Evolutionary conservation across 768 basidiomycete genomes (phyloP).

Genomic region (Plicaturopsis crispa): DNA sequence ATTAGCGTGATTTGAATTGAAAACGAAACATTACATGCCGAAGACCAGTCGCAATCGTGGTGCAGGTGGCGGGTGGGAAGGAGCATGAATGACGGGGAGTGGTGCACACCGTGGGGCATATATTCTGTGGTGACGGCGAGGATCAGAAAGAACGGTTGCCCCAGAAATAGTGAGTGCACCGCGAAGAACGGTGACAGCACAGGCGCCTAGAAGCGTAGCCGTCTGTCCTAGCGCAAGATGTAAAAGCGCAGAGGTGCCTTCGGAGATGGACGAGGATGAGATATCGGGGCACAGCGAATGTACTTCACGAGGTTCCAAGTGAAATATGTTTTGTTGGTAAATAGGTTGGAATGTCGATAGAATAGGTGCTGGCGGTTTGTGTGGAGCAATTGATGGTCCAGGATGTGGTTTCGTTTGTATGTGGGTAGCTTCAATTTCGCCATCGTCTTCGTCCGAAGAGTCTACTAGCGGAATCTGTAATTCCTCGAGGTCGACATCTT

Average conservation of each 20-base stretch:
- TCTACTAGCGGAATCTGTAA: conserved; percentile 33
- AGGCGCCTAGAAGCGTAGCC: conserved; percentile 64
- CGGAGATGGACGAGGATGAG: conserved; percentile 4
- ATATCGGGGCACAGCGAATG: conserved; percentile 20
- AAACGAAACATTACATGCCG: too few species aligned
- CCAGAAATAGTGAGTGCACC: conserved; percentile 58
- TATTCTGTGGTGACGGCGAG: conserved; percentile 36
- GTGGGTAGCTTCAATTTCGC: conserved; percentile 9
- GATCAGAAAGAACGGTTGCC: conserved; percentile 35
- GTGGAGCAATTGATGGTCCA: conserved; percentile 8
- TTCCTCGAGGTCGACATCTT: conserved; percentile 12
- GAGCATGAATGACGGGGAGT: conserved; percentile 42
- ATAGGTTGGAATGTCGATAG: conserved; percentile 47
- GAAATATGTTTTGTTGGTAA: conserved; percentile 36
- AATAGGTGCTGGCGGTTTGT: conserved; percentile 8
- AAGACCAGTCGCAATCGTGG: too few species aligned
- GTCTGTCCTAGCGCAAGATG: conserved; percentile 40
- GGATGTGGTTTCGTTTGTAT: conserved; percentile 2
- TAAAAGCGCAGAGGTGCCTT: conserved; percentile 28
- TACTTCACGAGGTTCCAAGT: conserved; percentile 32
- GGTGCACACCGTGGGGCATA: conserved; percentile 81
- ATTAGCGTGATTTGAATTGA: conserved; percentile 6
- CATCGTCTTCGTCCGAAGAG: conserved; percentile 40
- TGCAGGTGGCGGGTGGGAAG: too few species aligned
- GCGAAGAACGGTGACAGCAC: conserved; percentile 50